phyloP scores from a whole-genome alignment of 805 yeast genomes.

The Candida xiaguanensis region DNA sequence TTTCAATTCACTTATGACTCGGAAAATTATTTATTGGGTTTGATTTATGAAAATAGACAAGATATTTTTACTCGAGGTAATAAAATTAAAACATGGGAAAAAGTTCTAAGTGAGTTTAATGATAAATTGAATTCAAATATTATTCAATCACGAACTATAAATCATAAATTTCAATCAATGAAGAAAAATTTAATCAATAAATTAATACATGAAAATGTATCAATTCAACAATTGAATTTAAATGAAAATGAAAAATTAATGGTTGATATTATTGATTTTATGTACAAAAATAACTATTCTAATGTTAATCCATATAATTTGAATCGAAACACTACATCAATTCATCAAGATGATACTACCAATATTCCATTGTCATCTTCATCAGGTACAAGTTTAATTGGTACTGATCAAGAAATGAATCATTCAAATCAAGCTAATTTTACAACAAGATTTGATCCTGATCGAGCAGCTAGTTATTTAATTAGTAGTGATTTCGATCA shows the following conservation, averaged over 20 bases:
- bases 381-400: too few relatives aligned
- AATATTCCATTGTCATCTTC: background rate
- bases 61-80: constrained; percentile 25
- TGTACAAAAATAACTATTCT: constrained; percentile 5
- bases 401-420: background rate
- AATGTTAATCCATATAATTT: constrained; percentile 2
- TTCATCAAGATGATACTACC: background rate
- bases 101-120: constrained; percentile 20
- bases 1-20: constrained; percentile 24
- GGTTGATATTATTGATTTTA: constrained; percentile 11
- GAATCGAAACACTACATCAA: background rate
- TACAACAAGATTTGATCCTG: constrained; percentile 2
- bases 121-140: constrained; percentile 14
- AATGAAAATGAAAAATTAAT: constrained; percentile 21
- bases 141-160: constrained; percentile 23
- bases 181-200: constrained; percentile 18
- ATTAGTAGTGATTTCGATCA: constrained; percentile 5
- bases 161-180: constrained; percentile 20
- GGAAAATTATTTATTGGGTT: constrained; percentile 18
- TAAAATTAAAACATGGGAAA: constrained; percentile 24
- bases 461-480: constrained; percentile 2
- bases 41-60: constrained; percentile 16
- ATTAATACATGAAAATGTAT: constrained; percentile 8
- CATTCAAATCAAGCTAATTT: background rate
- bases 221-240: constrained; percentile 10